Evolutionary conservation across 345 rosid genomes (phyloP).

Genomic region (Eucalyptus marginata): DNA sequence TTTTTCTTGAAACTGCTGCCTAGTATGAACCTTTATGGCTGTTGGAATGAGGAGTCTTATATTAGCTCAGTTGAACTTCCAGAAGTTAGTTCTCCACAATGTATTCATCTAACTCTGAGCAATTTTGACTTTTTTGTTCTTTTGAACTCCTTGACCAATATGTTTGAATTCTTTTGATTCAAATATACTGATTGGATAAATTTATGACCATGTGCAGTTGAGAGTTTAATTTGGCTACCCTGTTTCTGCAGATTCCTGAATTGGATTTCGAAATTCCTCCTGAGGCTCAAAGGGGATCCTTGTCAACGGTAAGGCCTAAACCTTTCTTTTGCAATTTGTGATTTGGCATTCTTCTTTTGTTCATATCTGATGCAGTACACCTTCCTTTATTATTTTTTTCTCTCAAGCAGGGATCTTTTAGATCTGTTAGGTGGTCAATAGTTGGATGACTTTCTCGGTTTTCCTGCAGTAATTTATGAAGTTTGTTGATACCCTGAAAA

Average conservation of each 20-base stretch:
- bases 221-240: neutral
- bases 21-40: neutral
- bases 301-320: constrained; percentile 49
- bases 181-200: neutral
- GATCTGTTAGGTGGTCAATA: neutral
- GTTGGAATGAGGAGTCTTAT: neutral
- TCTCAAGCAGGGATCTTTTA: neutral
- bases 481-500: neutral
- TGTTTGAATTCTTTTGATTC: neutral
- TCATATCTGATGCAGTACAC: neutral
- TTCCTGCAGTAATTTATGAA: neutral
- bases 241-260: constrained; percentile 61
- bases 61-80: neutral
- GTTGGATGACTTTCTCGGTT: neutral
- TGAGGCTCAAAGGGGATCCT: constrained; percentile 89
- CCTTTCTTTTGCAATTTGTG: neutral
- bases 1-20: neutral
- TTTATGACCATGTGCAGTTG: neutral
- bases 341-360: neutral
- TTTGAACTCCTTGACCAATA: neutral
- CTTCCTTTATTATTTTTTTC: neutral
- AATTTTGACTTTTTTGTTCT: neutral
- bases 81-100: neutral
- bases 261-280: constrained; percentile 93
- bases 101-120: neutral